phyloP scores from a whole-genome alignment of 2,329 filamentous ascomycete species.

The Neoascochyta sp. region DNA sequence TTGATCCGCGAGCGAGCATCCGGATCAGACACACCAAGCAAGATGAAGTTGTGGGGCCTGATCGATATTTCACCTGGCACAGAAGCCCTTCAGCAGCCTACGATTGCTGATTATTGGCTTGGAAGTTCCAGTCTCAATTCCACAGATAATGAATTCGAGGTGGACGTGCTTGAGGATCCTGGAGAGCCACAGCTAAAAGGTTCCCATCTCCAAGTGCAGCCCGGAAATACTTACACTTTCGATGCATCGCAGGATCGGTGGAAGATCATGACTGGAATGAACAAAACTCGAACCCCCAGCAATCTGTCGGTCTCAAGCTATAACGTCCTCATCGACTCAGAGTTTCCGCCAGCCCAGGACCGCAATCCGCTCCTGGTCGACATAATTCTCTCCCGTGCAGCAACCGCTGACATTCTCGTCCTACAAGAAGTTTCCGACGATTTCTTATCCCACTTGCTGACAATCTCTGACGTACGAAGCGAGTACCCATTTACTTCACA shows the following conservation, averaged over 20 bases:
- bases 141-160: constrained; percentile 3
- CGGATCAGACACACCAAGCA: constrained; percentile 29
- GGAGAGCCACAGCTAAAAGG: background rate
- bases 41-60: constrained; percentile 58
- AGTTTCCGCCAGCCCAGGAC: constrained; percentile 35
- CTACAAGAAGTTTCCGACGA: constrained; percentile 64
- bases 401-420: constrained; percentile 39
- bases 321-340: constrained; percentile 44
- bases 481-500: constrained; percentile 57
- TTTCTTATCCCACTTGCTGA: constrained; percentile 57
- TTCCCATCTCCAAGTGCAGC: constrained; percentile 14
- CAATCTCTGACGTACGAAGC: constrained; percentile 43
- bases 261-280: constrained; percentile 6
- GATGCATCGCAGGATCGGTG: constrained; percentile 21
- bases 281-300: constrained; percentile 2
- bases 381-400: constrained; percentile 32
- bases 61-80: constrained; percentile 36
- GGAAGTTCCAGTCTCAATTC: background rate
- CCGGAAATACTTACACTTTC: constrained; percentile 33
- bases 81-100: constrained; percentile 1
- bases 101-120: constrained; percentile 15
- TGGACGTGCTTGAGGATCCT: background rate
- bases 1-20: constrained; percentile 49
- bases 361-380: constrained; percentile 38
- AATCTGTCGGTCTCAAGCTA: constrained; percentile 41